Conservation (phyloP, 257 asterid species). For the Salvia miltiorrhiza region DNA sequence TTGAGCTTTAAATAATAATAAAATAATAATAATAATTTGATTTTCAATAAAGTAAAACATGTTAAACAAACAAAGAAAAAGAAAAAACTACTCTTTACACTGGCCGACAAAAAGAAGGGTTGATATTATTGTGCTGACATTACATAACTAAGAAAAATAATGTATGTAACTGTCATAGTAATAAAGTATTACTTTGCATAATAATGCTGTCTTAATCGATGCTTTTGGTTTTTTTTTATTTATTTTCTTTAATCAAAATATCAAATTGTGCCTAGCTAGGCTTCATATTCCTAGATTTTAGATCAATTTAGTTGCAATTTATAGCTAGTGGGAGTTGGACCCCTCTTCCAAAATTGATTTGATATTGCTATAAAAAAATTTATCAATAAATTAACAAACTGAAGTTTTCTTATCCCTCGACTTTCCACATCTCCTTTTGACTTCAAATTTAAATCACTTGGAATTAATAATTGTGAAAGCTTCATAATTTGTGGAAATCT, state of each 20-base stretch:
- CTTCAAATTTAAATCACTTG: neutral
- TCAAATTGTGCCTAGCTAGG: slow-evolving; percentile 14
- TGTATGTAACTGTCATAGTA: slow-evolving; percentile 3
- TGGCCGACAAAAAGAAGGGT: neutral
- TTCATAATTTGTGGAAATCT: no score
- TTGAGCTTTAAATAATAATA: no score
- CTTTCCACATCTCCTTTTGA: neutral
- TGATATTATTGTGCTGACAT: neutral
- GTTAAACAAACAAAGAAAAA: neutral
- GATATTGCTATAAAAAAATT: neutral
- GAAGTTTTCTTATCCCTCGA: neutral
- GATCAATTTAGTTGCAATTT: slow-evolving; percentile 24
- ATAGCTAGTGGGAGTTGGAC: slow-evolving; percentile 34
- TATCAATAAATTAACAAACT: neutral
- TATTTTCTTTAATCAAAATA: neutral
- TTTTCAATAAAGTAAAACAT: no score
- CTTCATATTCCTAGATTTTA: slow-evolving; percentile 11
- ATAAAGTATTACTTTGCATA: neutral
- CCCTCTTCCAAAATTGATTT: slow-evolving; percentile 11
- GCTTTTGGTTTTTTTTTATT: slow-evolving; percentile 1
- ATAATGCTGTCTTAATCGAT: slow-evolving; percentile 20
- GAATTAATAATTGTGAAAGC: neutral
- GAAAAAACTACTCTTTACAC: neutral
- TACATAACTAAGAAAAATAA: neutral
- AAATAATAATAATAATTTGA: no score